phyloP scores from a whole-genome alignment of 805 yeast genomes.

The Metschnikowia cerradonensis region DNA sequence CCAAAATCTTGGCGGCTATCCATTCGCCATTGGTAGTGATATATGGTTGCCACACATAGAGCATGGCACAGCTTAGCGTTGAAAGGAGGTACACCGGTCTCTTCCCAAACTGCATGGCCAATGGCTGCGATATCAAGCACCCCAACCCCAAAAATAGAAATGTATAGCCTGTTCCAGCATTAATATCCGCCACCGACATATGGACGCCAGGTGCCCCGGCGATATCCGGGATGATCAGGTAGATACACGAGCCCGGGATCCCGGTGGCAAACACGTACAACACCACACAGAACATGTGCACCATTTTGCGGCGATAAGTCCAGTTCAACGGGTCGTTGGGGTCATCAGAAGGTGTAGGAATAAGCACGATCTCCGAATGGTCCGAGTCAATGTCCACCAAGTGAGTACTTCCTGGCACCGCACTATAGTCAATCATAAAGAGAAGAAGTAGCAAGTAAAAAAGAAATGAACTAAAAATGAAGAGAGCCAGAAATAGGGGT shows the following conservation, averaged over 20 bases:
- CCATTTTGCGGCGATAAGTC: constrained; percentile 45
- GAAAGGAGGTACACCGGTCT: constrained; percentile 42
- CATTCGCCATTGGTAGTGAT: constrained; percentile 26
- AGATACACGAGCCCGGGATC: constrained; percentile 16
- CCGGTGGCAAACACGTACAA: constrained; percentile 40
- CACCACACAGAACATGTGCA: constrained; percentile 41
- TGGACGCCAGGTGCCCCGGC: constrained; percentile 13
- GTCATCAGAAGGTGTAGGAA: constrained; percentile 64
- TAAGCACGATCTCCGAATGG: constrained; percentile 42
- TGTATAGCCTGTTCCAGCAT: constrained; percentile 16
- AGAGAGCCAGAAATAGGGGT: too few species aligned
- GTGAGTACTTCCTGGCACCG: constrained; percentile 50
- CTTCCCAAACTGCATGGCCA: constrained; percentile 48
- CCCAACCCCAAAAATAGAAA: constrained; percentile 29
- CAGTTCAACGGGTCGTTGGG: constrained; percentile 72
- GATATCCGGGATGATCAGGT: constrained; percentile 15
- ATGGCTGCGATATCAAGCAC: constrained; percentile 48
- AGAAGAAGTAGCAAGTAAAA: too few species aligned
- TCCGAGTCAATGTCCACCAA: constrained; percentile 43
- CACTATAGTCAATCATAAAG: constrained; percentile 7
- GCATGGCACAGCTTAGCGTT: constrained; percentile 33
- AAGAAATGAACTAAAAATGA: too few species aligned
- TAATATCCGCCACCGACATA: constrained; percentile 13
- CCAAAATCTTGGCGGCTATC: constrained; percentile 16
- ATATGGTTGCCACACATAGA: constrained; percentile 42